Base-by-base conservation (phyloP, 805 yeast species). In the Pichia membranifaciens region DNA sequence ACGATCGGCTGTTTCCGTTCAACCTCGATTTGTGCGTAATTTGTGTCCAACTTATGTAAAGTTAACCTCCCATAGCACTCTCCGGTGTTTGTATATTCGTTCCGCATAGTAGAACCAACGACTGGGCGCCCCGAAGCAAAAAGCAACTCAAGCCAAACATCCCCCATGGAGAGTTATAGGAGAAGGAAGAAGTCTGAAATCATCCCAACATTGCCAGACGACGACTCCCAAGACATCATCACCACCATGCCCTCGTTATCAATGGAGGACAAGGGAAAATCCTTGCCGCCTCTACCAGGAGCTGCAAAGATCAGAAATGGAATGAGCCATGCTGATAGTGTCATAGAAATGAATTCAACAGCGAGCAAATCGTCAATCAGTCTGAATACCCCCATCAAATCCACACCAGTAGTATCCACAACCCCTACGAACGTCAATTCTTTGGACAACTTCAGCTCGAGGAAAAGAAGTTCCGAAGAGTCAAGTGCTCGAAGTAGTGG, bases 171-270 rank as follows among this genome's bases (percentile, higher is more conserved):
- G 10, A 25, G 29, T 25, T 25, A 25, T 25, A 25, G 29, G 29
- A 34, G 33, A 15, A 38, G 31, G 31, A 38, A 32, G 21, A 32
- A 46, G 8, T 10, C 37, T 10, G 36, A 44, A 5, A 31, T 39
- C 4, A 49, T 54, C 25, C 63, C 64, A 3, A 48, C 57, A 38
- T 41, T 60, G 9, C 62, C 64, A 2, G 63, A 60, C 43, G 61
- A 59, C 37, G 58, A 57, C 38, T 41, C 46, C 16, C 51, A 47
- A 20, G 58, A 53, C 23, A 49, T 56, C 15, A 51, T 58, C 39
- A 57, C 60, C 9, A 52, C 54, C 22, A 31, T 52, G 2, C 54
- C 58, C 9, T 38, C 35, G 5, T 16, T 34, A 10, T 28, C 43
- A 16, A 33, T 36, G 41, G 21, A 9, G 15, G 34, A 43, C 3